Evolutionary conservation across 192 early-diverging fungal species (phyloP).

Genomic region (Kappamyces sp.): DNA sequence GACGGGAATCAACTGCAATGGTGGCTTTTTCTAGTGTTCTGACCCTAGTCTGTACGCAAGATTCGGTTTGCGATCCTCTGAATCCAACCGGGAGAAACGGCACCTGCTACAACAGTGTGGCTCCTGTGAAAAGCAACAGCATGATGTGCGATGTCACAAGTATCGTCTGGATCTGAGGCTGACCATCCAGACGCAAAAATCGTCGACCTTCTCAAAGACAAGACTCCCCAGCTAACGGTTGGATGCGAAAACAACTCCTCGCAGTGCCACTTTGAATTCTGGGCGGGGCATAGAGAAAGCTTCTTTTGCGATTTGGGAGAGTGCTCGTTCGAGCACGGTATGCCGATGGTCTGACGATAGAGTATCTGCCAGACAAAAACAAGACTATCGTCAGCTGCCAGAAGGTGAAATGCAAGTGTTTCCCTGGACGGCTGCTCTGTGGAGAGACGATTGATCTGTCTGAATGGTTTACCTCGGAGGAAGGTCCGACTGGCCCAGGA

Average conservation of each 20-base stretch:
- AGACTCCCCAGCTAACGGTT: conserved; percentile 30
- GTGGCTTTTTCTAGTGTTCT: conserved; percentile 34
- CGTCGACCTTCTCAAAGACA: conserved; percentile 21
- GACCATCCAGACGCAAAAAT: conserved; percentile 24
- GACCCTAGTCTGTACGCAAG: conserved; percentile 27
- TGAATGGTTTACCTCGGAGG: conserved; percentile 73
- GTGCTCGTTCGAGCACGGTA: conserved; percentile 64
- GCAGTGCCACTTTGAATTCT: conserved; percentile 49
- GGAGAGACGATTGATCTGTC: conserved; percentile 76
- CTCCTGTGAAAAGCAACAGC: conserved; percentile 26
- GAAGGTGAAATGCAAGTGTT: conserved; percentile 74
- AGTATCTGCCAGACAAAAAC: conserved; percentile 42
- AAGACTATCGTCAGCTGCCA: conserved; percentile 61
- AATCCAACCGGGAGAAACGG: conserved; percentile 14
- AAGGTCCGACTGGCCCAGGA: conserved; percentile 62
- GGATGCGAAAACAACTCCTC: conserved; percentile 15
- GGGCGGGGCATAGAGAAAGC: conserved; percentile 79
- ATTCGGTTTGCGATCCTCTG: conserved; percentile 27
- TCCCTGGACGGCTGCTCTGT: conserved; percentile 73
- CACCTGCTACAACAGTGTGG: conserved; percentile 26
- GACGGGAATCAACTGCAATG: conserved; percentile 93
- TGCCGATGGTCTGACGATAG: conserved; percentile 20
- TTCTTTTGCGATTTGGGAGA: conserved; percentile 81
- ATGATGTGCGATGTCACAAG: conserved; percentile 41
- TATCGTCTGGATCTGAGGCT: neutral